Conservation (phyloP, 768 basidiomycete species). For the Pisolithus albus region DNA sequence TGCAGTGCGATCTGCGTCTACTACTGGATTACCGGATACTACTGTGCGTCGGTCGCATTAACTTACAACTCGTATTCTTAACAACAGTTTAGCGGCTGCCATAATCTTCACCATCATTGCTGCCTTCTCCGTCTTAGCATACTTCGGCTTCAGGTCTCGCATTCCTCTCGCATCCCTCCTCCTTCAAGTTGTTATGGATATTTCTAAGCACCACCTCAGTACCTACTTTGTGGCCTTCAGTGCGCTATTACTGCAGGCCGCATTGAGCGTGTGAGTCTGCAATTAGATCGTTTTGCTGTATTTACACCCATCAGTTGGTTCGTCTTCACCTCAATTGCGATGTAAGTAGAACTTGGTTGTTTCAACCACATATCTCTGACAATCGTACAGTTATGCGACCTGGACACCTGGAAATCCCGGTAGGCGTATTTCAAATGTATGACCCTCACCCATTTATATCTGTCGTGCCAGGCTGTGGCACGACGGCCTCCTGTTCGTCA, state of each 20-base stretch:
- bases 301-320: slow-evolving; percentile 51
- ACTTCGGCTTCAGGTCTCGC: slow-evolving; percentile 63
- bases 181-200: slow-evolving; percentile 77
- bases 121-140: slow-evolving; percentile 64
- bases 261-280: slow-evolving; percentile 52
- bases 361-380: background rate
- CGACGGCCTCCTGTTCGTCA: slow-evolving; percentile 54
- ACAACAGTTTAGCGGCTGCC: slow-evolving; percentile 52
- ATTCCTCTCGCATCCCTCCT: slow-evolving; percentile 76
- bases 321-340: slow-evolving; percentile 69
- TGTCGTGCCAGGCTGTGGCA: slow-evolving; percentile 38
- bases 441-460: background rate
- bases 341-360: slow-evolving; percentile 33
- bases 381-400: slow-evolving; percentile 41
- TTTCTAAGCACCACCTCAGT: slow-evolving; percentile 74
- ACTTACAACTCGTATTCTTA: background rate
- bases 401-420: slow-evolving; percentile 74
- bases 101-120: slow-evolving; percentile 82
- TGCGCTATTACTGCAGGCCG: slow-evolving; percentile 66
- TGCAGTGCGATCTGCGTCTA: slow-evolving; percentile 65
- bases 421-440: slow-evolving; percentile 25
- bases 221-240: slow-evolving; percentile 74
- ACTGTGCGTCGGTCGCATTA: slow-evolving; percentile 41
- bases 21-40: slow-evolving; percentile 67
- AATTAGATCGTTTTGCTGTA: background rate